Conservation (phyloP, 306 rosid species). For the Abrus pulchellus region DNA sequence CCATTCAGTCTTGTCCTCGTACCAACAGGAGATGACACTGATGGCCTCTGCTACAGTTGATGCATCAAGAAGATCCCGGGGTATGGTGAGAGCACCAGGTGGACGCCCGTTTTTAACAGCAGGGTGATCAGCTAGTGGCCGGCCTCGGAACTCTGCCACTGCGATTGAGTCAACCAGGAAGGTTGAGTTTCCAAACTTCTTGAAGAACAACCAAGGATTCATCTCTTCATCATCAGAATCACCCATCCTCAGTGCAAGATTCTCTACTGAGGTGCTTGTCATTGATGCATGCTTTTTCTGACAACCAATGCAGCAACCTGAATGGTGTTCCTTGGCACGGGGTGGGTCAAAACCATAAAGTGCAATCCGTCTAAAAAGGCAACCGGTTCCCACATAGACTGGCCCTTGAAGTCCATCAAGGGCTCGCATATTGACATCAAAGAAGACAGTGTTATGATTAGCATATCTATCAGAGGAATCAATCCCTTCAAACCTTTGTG, state of each 20-base stretch:
- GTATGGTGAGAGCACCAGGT: constrained; percentile 90
- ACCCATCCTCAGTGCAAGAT: constrained; percentile 79
- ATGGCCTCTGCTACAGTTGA: constrained; percentile 94
- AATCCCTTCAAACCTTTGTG: constrained; percentile 95
- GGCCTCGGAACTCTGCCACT: constrained; percentile 94
- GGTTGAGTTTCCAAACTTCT: constrained; percentile 90
- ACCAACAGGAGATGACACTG: constrained; percentile 96
- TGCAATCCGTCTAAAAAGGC: constrained; percentile 86
- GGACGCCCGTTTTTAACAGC: constrained; percentile 93
- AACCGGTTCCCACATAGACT: constrained; percentile 94
- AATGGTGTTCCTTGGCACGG: constrained; percentile 75
- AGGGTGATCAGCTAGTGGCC: constrained; percentile 95
- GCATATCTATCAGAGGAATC: constrained; percentile 96
- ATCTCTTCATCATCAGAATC: constrained; percentile 92
- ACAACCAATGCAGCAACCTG: constrained; percentile 70
- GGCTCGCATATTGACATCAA: constrained; percentile 95
- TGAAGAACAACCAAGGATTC: constrained; percentile 80
- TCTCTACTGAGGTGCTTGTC: constrained; percentile 69
- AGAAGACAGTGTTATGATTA: constrained; percentile 91
- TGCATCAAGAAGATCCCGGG: constrained; percentile 94
- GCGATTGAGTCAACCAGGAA: constrained; percentile 91
- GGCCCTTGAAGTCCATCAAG: constrained; percentile 97
- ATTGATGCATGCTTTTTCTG: constrained; percentile 68
- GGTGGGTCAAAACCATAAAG: constrained; percentile 95
- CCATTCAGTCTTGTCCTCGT: constrained; percentile 96